phyloP scores from a whole-genome alignment of 768 basidiomycete genomes.

The Arthromyces matolae region DNA sequence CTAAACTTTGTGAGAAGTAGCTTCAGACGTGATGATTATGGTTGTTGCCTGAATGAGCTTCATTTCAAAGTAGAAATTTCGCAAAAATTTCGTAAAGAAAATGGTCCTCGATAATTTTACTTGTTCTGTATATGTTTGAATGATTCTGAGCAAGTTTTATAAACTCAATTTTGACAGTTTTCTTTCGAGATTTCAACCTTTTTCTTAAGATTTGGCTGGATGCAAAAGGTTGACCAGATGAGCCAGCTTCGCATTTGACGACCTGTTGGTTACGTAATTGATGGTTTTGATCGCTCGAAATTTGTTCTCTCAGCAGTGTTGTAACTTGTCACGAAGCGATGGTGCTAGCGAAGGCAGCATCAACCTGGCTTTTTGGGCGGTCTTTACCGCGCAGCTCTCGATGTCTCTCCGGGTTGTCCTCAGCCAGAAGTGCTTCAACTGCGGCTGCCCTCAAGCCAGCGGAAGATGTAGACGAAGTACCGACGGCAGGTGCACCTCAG shows the following conservation, averaged over 20 bases:
- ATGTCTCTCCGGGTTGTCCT: conserved; percentile 5
- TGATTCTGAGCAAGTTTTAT: too few species aligned
- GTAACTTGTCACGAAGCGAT: not conserved
- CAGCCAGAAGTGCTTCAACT: conserved; percentile 37
- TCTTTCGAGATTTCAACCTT: too few species aligned
- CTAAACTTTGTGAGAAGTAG: not conserved
- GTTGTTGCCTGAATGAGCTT: too few species aligned
- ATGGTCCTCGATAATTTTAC: too few species aligned
- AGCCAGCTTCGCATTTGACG: too few species aligned
- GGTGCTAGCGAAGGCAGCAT: conserved; percentile 22
- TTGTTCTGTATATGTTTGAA: too few species aligned
- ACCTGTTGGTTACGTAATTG: not conserved
- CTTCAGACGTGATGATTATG: not conserved
- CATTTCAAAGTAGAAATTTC: too few species aligned
- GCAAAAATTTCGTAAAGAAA: too few species aligned
- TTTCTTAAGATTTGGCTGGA: too few species aligned
- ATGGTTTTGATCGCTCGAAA: not conserved
- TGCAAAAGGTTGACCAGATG: too few species aligned
- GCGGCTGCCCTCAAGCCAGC: conserved; percentile 39
- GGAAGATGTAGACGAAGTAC: conserved; percentile 15
- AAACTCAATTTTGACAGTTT: too few species aligned
- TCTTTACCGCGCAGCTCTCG: conserved; percentile 1
- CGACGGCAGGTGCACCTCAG: conserved; percentile 32
- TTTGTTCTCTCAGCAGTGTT: not conserved
- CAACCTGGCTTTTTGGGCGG: conserved; percentile 12